Evolutionary conservation across 768 basidiomycete species (phyloP), one percentile per base, ranked within the genome.

Genomic region (Amanita molliuscula): DNA sequence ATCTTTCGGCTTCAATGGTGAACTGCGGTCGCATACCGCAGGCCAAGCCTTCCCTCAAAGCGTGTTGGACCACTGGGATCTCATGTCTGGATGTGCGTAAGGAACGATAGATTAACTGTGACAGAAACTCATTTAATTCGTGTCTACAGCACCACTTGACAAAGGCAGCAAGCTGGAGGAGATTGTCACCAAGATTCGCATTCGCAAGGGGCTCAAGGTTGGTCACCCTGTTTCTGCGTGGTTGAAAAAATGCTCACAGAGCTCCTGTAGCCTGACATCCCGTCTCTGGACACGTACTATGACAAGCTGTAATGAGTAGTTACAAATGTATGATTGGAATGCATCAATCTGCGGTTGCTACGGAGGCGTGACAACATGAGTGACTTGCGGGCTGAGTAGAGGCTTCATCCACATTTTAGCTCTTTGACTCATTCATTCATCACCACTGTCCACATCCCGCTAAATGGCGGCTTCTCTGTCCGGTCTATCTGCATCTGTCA

Each of bases 31-130:
- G 65, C 84, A 86, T 44, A 98, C 96, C 36, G 81, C 78, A 63
- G 96, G 96, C 46, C 95, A 99, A 74, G 96, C 96, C 56, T 98
- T 97, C 91, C 94, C 96, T 44, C 96, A 97, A 70, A 65, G 73
- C 61, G 93, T 94, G 62, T 87, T 95, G 62, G 93, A 94, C 62
- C 91, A 93, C 67, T 92, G 89, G 88, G 85, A 90, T 61, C 54
- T 82, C 55, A 88, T 92, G 86, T 71, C 66, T 58, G 88, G 89
- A 63, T 76, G 85, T 86, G 61, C 67, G 85, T 72, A 16, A 16
- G n/a, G 44, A 34, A 9, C 3, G 11, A 46, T 43, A 5, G 36
- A 43, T 21, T 44, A 1, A 16, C 41, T 21, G 9, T 21, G 25
- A 33, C 4, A 16, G 47, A 26, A 21, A 25, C 25, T 55, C 49